phyloP scores from a whole-genome alignment of 2,329 filamentous ascomycete genomes.

The Pseudogymnoascus sp. region DNA sequence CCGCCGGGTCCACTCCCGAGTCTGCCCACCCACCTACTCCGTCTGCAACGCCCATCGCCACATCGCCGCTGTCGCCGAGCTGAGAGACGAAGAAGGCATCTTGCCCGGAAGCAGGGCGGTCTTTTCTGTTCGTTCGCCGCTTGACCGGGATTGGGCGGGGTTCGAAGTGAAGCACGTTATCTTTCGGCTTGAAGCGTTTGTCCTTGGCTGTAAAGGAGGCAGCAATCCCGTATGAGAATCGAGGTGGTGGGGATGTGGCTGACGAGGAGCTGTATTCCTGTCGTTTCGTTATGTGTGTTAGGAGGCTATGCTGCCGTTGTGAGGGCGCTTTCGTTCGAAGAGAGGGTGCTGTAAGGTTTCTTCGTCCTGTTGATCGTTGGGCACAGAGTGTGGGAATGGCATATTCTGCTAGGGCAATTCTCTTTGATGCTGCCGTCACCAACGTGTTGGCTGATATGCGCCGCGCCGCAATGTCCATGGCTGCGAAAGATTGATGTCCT shows the following conservation, averaged over 20 bases:
- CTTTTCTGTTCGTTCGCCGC: neutral
- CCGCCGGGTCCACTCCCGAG: constrained; percentile 84
- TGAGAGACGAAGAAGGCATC: constrained; percentile 92
- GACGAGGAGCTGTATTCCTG: neutral
- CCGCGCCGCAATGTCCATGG: constrained; percentile 7
- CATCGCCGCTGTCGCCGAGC: constrained; percentile 62
- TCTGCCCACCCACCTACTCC: constrained; percentile 95
- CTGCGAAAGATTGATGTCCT: neutral
- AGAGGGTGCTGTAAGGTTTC: neutral
- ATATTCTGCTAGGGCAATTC: neutral
- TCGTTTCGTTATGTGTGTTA: neutral
- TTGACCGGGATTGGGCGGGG: constrained; percentile 33
- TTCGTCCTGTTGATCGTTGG: neutral
- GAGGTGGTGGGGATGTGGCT: neutral
- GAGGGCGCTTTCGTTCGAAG: neutral
- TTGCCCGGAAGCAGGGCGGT: constrained; percentile 74
- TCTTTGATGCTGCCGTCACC: neutral
- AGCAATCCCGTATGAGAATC: constrained; percentile 62
- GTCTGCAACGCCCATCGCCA: constrained; percentile 86
- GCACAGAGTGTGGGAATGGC: neutral
- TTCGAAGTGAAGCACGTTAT: constrained; percentile 68
- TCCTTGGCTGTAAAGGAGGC: constrained; percentile 72
- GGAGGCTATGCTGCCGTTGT: neutral
- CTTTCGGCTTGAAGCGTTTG: constrained; percentile 59
- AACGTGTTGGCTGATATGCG: constrained; percentile 1